Percentiles rank a stretch among this genome's conserved stretches.
These are phyloP conservation scores for Barnettozyma botsteinii DNA, from an alignment of 805 yeast species.

Conservation along the genomic window DNA sequence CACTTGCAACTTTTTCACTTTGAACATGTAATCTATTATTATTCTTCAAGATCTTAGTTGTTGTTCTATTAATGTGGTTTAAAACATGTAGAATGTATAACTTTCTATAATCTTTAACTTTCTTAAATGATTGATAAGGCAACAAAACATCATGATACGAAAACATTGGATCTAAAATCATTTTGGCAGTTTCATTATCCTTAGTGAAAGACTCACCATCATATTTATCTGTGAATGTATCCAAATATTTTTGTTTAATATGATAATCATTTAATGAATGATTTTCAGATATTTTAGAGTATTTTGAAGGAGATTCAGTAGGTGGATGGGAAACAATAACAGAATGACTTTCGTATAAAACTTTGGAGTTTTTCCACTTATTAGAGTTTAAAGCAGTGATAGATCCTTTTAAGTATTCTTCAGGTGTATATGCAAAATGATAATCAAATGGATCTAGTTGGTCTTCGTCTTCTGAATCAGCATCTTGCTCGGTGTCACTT, in stretches of 20 bases:
- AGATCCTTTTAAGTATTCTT: constrained; percentile 32
- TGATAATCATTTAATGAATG: constrained; percentile 31
- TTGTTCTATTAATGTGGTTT: constrained; percentile 81
- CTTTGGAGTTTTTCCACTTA: constrained; percentile 24
- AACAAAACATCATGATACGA: constrained; percentile 66
- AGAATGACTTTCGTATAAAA: constrained; percentile 16
- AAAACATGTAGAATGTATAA: constrained; percentile 65
- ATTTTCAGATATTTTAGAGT: constrained; percentile 17
- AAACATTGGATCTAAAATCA: constrained; percentile 58
- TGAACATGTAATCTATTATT: constrained; percentile 48
- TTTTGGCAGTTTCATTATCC: constrained; percentile 41
- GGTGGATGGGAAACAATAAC: constrained; percentile 24
- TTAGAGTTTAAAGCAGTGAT: constrained; percentile 25
- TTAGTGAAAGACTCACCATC: constrained; percentile 18
- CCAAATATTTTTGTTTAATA: constrained; percentile 39
- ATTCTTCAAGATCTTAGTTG: constrained; percentile 79
- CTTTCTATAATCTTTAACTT: constrained; percentile 49
- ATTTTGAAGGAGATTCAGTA: constrained; percentile 14
- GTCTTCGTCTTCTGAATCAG: constrained; percentile 34
- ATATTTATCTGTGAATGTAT: constrained; percentile 20
- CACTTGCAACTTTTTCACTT: constrained; percentile 34
- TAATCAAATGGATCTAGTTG: constrained; percentile 69
- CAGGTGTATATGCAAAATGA: constrained; percentile 57
- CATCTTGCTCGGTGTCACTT: constrained; percentile 20
- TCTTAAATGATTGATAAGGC: constrained; percentile 48